Conservation (phyloP, 1,284 basidiomycete genomes). For the Cryptococcus sp. region DNA sequence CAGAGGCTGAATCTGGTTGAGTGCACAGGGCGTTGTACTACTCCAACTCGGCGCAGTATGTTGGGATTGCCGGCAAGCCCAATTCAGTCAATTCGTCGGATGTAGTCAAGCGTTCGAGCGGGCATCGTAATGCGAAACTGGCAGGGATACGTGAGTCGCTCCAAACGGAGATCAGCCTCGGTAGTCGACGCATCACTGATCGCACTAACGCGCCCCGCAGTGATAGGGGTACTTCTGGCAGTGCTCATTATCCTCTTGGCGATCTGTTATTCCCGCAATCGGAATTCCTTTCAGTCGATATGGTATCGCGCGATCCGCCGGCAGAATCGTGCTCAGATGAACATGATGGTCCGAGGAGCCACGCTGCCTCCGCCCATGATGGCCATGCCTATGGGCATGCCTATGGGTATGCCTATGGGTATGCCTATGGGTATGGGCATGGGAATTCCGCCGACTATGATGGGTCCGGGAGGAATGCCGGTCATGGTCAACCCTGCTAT, state of each 20-base stretch:
- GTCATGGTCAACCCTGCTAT: constrained; percentile 1
- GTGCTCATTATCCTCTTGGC: constrained; percentile 37
- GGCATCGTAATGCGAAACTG: constrained; percentile 28
- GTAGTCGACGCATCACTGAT: background rate
- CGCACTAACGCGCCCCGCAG: constrained; percentile 13
- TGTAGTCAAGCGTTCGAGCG: constrained; percentile 11
- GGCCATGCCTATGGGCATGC: constrained; percentile 9
- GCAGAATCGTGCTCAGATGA: constrained; percentile 40
- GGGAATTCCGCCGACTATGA: constrained; percentile 3
- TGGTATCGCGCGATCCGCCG: constrained; percentile 39
- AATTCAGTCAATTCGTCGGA: constrained; percentile 36
- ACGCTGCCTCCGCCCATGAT: constrained; percentile 37
- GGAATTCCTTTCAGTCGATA: constrained; percentile 40
- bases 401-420: constrained; percentile 13
- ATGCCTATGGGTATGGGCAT: constrained; percentile 15
- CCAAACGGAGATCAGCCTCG: background rate
- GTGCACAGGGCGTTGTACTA: constrained; percentile 42
- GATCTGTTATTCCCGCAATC: constrained; percentile 39
- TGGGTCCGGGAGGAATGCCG: constrained; percentile 8
- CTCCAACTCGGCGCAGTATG: constrained; percentile 26
- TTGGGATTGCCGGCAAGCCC: constrained; percentile 49
- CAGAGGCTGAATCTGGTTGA: background rate
- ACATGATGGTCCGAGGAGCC: constrained; percentile 32
- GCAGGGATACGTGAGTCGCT: constrained; percentile 39
- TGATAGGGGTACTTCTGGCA: constrained; percentile 41